Percentiles rank a stretch among this genome's conserved stretches.
Evolutionary conservation across 2,329 filamentous ascomycete genomes (phyloP).

Genomic region (Tolypocladium endophyticum): DNA sequence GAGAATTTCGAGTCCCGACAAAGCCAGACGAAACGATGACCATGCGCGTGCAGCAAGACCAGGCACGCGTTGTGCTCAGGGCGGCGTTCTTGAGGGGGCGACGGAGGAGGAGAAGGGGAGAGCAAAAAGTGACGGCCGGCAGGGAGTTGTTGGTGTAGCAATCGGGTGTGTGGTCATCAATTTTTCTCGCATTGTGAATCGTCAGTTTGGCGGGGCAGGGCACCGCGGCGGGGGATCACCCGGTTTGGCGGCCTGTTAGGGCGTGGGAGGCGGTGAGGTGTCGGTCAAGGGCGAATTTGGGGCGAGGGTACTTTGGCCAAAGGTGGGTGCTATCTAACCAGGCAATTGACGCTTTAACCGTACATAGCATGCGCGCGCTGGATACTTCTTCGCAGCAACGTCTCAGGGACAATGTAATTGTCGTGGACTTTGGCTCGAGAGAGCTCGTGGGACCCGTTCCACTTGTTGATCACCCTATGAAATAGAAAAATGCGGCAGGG

Average conservation of each 20-base stretch:
- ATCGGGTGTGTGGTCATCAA: slow-evolving; percentile 24
- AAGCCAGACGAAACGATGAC: background rate
- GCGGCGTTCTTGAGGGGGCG: background rate
- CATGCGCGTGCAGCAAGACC: slow-evolving; percentile 5
- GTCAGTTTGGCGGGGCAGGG: slow-evolving; percentile 22
- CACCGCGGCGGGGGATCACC: slow-evolving; percentile 1
- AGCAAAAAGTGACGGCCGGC: slow-evolving; percentile 2
- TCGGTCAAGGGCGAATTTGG: background rate
- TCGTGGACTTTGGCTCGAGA: background rate
- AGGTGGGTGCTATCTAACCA: background rate
- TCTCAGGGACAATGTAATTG: background rate
- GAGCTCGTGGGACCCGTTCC: background rate
- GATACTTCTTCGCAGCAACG: background rate
- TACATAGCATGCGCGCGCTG: no score
- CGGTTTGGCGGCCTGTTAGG: background rate
- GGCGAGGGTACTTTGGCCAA: background rate
- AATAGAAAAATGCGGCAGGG: background rate
- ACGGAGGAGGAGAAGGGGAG: slow-evolving; percentile 2
- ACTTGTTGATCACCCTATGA: no score
- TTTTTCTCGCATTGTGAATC: slow-evolving; percentile 29
- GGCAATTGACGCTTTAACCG: no score
- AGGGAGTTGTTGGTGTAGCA: slow-evolving; percentile 9
- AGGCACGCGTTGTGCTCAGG: slow-evolving; percentile 7
- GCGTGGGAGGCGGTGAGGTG: background rate
- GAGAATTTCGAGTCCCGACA: background rate